Conservation (phyloP, 257 asterid species). For the Plectranthus barbatus region DNA sequence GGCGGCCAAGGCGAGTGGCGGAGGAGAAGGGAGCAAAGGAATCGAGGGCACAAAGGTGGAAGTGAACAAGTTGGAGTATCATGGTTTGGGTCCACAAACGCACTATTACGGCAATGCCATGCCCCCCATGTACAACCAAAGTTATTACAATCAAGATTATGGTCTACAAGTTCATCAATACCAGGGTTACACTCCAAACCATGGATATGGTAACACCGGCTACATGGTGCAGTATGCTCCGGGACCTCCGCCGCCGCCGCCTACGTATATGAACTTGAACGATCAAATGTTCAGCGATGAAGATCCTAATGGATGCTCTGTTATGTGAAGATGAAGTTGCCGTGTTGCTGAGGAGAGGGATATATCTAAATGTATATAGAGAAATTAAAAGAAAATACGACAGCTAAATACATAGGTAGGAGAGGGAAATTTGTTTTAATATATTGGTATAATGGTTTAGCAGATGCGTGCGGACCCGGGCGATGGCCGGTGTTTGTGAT, state of each 20-base stretch:
- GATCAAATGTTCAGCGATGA: conserved; percentile 71
- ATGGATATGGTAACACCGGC: not conserved
- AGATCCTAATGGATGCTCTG: conserved; percentile 67
- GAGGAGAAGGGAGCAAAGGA: not conserved
- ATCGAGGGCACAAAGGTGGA: conserved; percentile 20
- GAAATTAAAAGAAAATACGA: no score
- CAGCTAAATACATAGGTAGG: no score
- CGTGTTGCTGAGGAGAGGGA: no score
- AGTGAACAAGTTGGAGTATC: conserved; percentile 43
- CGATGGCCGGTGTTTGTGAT: no score
- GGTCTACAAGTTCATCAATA: conserved; percentile 17
- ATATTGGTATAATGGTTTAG: no score
- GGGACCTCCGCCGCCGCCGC: conserved; percentile 48
- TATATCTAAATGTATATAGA: no score
- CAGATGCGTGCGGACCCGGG: no score
- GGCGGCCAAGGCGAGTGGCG: not conserved
- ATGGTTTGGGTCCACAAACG: conserved; percentile 22
- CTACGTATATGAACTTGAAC: conserved; percentile 15
- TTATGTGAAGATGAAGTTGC: no score
- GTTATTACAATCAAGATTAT: conserved; percentile 31
- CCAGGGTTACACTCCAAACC: not conserved
- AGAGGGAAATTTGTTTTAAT: no score
- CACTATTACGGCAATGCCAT: conserved; percentile 24
- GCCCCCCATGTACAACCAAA: conserved; percentile 17
- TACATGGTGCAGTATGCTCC: conserved; percentile 2